These are phyloP conservation scores for Venturia oleaginea DNA, from an alignment of 2,329 filamentous ascomycete genomes.

Conservation along the genomic window DNA sequence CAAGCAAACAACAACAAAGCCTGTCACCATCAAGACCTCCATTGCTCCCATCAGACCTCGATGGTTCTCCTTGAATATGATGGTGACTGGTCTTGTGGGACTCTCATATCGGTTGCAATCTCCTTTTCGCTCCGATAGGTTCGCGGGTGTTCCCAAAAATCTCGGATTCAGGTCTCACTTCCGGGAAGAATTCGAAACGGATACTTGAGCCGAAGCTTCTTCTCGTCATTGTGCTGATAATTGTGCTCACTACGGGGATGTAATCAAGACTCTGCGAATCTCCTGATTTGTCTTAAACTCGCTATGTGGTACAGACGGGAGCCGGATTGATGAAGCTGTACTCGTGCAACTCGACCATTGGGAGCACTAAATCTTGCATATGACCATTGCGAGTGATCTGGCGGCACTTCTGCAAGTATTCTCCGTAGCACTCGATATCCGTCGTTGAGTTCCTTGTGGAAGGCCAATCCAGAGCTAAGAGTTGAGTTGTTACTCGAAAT, in stretches of 20 bases:
- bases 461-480: background rate
- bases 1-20: too few species aligned
- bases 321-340: background rate
- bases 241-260: background rate
- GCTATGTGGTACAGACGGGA: background rate
- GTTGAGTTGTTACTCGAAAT: too few species aligned
- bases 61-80: background rate
- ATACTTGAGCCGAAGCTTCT: background rate
- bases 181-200: background rate
- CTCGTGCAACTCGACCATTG: background rate
- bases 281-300: background rate
- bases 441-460: background rate
- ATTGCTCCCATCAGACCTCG: background rate
- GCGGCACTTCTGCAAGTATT: background rate
- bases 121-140: background rate
- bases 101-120: background rate
- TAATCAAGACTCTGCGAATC: background rate
- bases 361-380: background rate
- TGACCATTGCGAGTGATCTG: background rate
- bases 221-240: background rate
- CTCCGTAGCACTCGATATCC: background rate
- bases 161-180: background rate
- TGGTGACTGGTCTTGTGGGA: background rate
- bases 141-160: background rate
- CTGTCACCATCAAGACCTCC: background rate